These are phyloP conservation scores for Diaporthe nobilis DNA, from an alignment of 2,329 filamentous ascomycete species.

Conservation along the genomic window DNA sequence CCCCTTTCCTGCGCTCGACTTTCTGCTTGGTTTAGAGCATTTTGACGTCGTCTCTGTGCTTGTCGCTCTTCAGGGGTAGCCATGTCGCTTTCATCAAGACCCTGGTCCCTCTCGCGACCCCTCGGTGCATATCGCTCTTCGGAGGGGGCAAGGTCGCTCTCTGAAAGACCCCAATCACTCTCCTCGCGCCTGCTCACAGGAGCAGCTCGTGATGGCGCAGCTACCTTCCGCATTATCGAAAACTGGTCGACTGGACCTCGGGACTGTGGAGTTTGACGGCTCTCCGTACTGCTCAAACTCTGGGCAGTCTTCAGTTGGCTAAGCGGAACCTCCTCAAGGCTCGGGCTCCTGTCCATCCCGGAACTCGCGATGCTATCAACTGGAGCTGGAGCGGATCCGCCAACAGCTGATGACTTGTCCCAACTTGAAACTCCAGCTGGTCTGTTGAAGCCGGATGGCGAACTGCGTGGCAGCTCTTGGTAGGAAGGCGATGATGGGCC, in stretches of 20 bases:
- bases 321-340: neutral
- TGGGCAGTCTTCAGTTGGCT: neutral
- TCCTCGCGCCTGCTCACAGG: no score
- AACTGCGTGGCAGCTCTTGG: neutral
- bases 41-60: neutral
- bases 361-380: neutral
- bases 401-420: constrained; percentile 3
- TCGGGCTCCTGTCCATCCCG: no score
- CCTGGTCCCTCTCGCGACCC: neutral
- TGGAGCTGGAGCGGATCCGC: neutral
- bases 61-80: neutral
- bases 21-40: neutral
- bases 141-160: neutral
- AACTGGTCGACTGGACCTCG: constrained; percentile 10
- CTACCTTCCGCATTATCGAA: neutral
- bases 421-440: neutral
- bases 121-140: neutral
- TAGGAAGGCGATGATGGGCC: neutral
- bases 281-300: no score
- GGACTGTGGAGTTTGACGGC: neutral
- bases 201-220: neutral
- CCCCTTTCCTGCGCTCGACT: neutral
- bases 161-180: neutral
- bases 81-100: neutral
- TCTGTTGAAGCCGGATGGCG: neutral